phyloP scores from a whole-genome alignment of 371 early-diverging fungal genomes.

The Entomophthora muscae region DNA sequence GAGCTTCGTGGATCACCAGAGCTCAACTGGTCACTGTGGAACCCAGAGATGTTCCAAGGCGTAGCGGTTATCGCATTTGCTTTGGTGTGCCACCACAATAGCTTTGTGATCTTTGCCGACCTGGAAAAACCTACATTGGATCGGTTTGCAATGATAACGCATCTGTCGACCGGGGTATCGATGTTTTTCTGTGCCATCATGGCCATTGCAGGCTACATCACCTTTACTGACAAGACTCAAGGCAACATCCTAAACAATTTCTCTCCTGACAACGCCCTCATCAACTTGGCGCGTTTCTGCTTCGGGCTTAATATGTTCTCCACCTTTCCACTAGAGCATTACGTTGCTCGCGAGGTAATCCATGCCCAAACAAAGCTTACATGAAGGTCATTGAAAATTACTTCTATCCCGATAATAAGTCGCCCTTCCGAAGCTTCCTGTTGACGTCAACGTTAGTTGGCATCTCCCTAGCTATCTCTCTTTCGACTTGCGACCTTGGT shows the following conservation, averaged over 20 bases:
- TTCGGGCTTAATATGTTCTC: slow-evolving; percentile 74
- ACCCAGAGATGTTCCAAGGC: slow-evolving; percentile 46
- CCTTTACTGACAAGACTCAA: slow-evolving; percentile 52
- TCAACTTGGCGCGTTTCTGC: slow-evolving; percentile 57
- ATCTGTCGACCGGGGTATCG: slow-evolving; percentile 45
- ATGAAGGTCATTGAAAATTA: slow-evolving; percentile 36
- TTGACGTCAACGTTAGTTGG: slow-evolving; percentile 41
- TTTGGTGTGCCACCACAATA: slow-evolving; percentile 74
- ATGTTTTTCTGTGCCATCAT: slow-evolving; percentile 41
- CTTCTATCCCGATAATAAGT: slow-evolving; percentile 30
- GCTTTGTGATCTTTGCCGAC: slow-evolving; percentile 58
- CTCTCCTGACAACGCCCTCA: slow-evolving; percentile 40
- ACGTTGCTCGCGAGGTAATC: slow-evolving; percentile 60
- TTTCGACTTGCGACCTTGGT: slow-evolving; percentile 49
- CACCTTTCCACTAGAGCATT: slow-evolving; percentile 52
- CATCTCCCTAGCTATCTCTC: slow-evolving; percentile 30
- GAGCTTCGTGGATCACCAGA: slow-evolving; percentile 30
- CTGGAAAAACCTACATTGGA: slow-evolving; percentile 51
- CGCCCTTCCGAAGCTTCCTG: slow-evolving; percentile 28
- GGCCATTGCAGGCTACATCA: slow-evolving; percentile 41
- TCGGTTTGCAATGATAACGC: slow-evolving; percentile 50
- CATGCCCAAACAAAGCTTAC: neutral
- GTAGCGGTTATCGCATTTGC: slow-evolving; percentile 71
- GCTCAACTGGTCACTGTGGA: slow-evolving; percentile 24
- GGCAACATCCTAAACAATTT: slow-evolving; percentile 70